Evolutionary conservation across 2,329 filamentous ascomycete species (phyloP).

Genomic region (Xylaria sp.): DNA sequence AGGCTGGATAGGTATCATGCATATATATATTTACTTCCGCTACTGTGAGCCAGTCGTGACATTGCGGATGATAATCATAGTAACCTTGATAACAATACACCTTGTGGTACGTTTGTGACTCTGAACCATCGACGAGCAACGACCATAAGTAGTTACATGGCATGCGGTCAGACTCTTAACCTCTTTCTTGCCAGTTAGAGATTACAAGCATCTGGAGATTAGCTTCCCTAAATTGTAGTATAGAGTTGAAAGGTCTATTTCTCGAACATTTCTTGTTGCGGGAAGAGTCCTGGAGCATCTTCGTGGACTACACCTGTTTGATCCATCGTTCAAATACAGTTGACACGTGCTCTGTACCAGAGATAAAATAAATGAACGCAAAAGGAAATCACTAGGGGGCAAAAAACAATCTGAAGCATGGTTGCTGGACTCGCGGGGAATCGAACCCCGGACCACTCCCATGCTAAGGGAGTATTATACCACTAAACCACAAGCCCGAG

Average conservation of each 20-base stretch:
- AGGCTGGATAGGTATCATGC: not conserved
- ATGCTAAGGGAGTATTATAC: slow-evolving; percentile 43
- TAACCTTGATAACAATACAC: not conserved
- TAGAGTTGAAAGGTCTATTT: no score
- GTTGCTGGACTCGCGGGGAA: slow-evolving; percentile 41
- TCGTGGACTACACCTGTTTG: not conserved
- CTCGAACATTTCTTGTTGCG: not conserved
- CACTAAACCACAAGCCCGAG: slow-evolving; percentile 40
- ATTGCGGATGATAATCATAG: no score
- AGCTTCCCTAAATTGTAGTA: not conserved
- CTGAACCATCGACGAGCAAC: not conserved
- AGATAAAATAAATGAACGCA: no score
- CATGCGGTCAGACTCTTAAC: not conserved
- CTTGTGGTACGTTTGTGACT: not conserved
- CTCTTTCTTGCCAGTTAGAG: no score
- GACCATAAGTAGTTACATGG: not conserved
- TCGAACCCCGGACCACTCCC: slow-evolving; percentile 43
- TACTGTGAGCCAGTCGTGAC: not conserved
- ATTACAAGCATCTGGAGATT: not conserved
- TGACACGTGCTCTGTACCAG: no score
- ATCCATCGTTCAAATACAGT: no score
- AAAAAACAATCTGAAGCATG: not conserved
- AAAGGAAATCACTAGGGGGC: no score
- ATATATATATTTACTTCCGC: not conserved
- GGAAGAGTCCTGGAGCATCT: not conserved